Evolutionary conservation across 2,329 filamentous ascomycete genomes (phyloP).

Genomic region (Hypocreales sp.): DNA sequence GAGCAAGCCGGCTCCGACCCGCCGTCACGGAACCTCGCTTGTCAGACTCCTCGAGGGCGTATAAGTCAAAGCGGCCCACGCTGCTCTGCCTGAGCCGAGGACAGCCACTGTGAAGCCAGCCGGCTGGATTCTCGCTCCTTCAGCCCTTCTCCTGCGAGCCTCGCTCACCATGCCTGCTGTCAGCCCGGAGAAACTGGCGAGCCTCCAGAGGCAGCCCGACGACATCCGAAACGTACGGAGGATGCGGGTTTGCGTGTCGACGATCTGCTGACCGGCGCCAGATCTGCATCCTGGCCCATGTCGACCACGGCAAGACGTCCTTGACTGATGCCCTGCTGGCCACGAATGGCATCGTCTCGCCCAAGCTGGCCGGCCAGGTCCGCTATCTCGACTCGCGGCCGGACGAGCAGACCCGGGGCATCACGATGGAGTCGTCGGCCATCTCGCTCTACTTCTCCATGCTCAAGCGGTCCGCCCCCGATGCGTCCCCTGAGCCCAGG

Average conservation of each 20-base stretch:
- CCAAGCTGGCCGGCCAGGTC: conserved; percentile 94
- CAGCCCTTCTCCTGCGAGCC: too few species aligned
- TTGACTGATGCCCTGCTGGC: conserved; percentile 91
- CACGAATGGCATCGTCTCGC: conserved; percentile 98
- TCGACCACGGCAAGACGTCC: conserved; percentile 97
- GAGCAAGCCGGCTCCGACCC: too few species aligned
- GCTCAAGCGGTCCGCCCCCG: conserved; percentile 55
- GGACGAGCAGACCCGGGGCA: conserved; percentile 88
- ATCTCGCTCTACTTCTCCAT: conserved; percentile 95
- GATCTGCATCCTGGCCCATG: conserved; percentile 93
- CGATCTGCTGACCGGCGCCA: too few species aligned
- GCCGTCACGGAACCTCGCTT: too few species aligned
- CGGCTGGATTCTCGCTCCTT: too few species aligned
- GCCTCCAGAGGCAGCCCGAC: conserved; percentile 73
- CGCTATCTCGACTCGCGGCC: conserved; percentile 92
- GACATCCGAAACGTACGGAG: conserved; percentile 77
- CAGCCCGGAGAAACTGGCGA: conserved; percentile 74
- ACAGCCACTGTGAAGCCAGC: too few species aligned
- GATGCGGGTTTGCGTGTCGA: too few species aligned
- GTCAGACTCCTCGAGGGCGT: too few species aligned
- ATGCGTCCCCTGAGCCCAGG: conserved; percentile 54
- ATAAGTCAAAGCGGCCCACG: too few species aligned
- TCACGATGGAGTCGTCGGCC: conserved; percentile 99
- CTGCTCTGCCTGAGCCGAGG: too few species aligned
- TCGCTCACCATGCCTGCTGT: conserved; percentile 92